Base-by-base conservation (phyloP, 106 monocot genomes). In the Apostasia ramifera region DNA sequence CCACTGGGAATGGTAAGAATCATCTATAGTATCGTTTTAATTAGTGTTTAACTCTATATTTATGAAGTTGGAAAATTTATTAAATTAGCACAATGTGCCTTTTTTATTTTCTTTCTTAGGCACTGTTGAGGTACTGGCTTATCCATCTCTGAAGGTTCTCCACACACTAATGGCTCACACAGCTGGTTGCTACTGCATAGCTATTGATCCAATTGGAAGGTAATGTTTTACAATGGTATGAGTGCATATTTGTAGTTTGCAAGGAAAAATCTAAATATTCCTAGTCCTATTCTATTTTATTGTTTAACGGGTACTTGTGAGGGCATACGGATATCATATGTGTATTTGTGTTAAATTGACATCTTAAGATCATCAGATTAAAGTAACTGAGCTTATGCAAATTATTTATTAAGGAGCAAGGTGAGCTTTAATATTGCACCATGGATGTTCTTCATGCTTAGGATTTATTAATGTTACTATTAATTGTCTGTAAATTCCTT, bases 131-230 rank as follows among this genome's bases (percentile, higher is more conserved):
- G 97, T 97, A 12, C 64, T 92, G 59, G 69, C 79, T 40, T 89
- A 97, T 78, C 97, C 95, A 77, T 89, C 89, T 45, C 68, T 97
- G 61, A 66, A 70, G 60, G 52, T 83, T 74, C 86, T 83, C 56
- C 92, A 92, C 55, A 92, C 84, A 61, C 79, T 97, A 75, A 77
- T 82, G 67, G 92, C 92, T 71, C 97, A 97, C 50, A 97, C 97
- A 60, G 92, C 97, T 3, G 97, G 97, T 44, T 97, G 97, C 77
- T 97, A 97, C 71, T 97, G 97, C 76, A 97, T 97, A 69, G 84
- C 92, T 57, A 90, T 92, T 55, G 92, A 97, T 75, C 97, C 92
- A 53, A 80, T 63, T 26, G 97, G 92, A 79, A 92, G 97, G 92
- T 97, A 67, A 68, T 51, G 26, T 26, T 26, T 26, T 26, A 26